Conservation (phyloP, 2,329 filamentous ascomycete genomes). For the Dothideomycetes sp. region DNA sequence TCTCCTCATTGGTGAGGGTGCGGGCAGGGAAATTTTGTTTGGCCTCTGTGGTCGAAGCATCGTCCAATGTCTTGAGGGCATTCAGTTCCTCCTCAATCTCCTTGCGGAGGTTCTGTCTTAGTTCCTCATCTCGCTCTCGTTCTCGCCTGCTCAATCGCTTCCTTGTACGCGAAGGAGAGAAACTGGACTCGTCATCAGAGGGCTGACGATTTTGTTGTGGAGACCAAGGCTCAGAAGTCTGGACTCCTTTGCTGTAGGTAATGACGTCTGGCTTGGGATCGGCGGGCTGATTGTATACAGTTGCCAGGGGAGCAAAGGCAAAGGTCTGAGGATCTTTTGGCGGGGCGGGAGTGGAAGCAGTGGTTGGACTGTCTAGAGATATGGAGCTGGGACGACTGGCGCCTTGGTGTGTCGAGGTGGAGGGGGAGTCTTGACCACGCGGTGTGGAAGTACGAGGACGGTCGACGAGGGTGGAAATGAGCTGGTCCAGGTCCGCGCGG, state of each 20-base stretch:
- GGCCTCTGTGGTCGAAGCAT: constrained; percentile 38
- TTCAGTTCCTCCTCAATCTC: constrained; percentile 91
- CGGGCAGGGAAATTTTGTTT: constrained; percentile 61
- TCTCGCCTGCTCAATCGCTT: constrained; percentile 73
- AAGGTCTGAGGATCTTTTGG: constrained; percentile 54
- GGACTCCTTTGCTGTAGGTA: constrained; percentile 94
- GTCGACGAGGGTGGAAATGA: constrained; percentile 77
- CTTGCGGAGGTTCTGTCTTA: constrained; percentile 70
- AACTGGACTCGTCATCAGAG: constrained; percentile 50
- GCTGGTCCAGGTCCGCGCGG: constrained; percentile 68
- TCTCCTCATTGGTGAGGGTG: constrained; percentile 71
- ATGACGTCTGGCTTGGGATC: constrained; percentile 68
- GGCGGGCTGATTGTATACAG: constrained; percentile 71
- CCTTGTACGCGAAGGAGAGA: constrained; percentile 45
- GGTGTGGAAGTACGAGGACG: constrained; percentile 60
- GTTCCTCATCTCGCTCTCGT: constrained; percentile 76
- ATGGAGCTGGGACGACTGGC: constrained; percentile 36
- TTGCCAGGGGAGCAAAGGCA: constrained; percentile 62
- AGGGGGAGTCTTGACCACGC: constrained; percentile 76
- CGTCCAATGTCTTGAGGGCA: constrained; percentile 48
- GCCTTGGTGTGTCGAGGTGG: constrained; percentile 74
- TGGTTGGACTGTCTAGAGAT: constrained; percentile 52
- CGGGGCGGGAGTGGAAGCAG: constrained; percentile 42
- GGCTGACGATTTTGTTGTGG: constrained; percentile 44
- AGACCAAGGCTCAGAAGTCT: constrained; percentile 72